A percentile compares a stretch with the other conserved stretches of the same genome.
phyloP scores from a whole-genome alignment of 768 basidiomycete species.

The Psilocybe cubensis region DNA sequence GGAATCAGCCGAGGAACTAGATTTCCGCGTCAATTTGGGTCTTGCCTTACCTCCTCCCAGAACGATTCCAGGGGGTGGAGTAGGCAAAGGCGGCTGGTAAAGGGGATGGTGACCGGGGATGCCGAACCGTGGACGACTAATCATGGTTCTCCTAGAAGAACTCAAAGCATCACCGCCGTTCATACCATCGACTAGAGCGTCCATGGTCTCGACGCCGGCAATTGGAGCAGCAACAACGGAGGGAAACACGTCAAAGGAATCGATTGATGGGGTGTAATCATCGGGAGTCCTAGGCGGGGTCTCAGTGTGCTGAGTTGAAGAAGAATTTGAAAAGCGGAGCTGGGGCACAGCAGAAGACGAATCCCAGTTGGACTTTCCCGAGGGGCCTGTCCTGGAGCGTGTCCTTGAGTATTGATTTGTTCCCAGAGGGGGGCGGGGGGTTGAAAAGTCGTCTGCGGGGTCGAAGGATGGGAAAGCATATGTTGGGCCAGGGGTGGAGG shows the following conservation, averaged over 20 bases:
- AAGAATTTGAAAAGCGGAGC: slow-evolving; percentile 65
- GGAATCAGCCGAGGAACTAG: slow-evolving; percentile 45
- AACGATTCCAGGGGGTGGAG: slow-evolving; percentile 78
- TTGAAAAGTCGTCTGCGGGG: slow-evolving; percentile 30
- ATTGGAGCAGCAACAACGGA: slow-evolving; percentile 78
- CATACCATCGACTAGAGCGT: slow-evolving; percentile 89
- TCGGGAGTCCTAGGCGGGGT: slow-evolving; percentile 75
- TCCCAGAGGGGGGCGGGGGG: slow-evolving; percentile 26
- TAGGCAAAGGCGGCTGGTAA: slow-evolving; percentile 83
- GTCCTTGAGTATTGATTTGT: slow-evolving; percentile 41
- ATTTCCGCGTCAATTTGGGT: slow-evolving; percentile 30
- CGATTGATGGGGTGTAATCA: slow-evolving; percentile 43
- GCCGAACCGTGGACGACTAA: slow-evolving; percentile 52
- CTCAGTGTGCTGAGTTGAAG: slow-evolving; percentile 70
- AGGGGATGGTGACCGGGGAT: slow-evolving; percentile 72
- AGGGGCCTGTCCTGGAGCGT: slow-evolving; percentile 64
- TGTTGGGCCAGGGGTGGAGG: slow-evolving; percentile 29
- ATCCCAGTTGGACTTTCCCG: slow-evolving; percentile 48
- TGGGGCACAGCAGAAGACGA: slow-evolving; percentile 47
- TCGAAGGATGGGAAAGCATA: slow-evolving; percentile 48
- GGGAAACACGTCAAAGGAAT: slow-evolving; percentile 55
- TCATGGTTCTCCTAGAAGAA: slow-evolving; percentile 42
- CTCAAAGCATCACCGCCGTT: slow-evolving; percentile 69
- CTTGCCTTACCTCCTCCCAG: slow-evolving; percentile 56
- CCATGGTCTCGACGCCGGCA: slow-evolving; percentile 84